A percentile compares a stretch with the other conserved stretches of the same genome.
Evolutionary conservation across 768 basidiomycete species (phyloP).

Genomic region (Leccinellum luteum): DNA sequence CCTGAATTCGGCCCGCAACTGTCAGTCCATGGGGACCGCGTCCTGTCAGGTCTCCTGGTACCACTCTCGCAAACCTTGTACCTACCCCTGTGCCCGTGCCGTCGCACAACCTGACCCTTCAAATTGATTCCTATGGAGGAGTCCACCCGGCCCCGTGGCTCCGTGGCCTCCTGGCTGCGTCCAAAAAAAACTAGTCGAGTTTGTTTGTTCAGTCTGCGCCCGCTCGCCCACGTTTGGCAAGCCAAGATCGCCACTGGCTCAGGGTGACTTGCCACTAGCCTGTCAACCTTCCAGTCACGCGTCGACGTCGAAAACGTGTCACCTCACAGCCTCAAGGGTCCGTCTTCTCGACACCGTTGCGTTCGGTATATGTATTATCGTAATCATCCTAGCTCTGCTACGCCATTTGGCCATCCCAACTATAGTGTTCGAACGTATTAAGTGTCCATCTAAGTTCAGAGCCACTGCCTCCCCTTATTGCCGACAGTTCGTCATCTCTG

Average conservation of each 20-base stretch:
- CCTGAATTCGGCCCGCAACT: slow-evolving; percentile 1
- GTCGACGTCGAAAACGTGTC: slow-evolving; percentile 32
- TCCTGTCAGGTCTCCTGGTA: slow-evolving; percentile 5
- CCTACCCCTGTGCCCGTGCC: slow-evolving; percentile 2
- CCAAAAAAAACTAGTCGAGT: slow-evolving; percentile 1
- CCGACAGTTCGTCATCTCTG: slow-evolving; percentile 61
- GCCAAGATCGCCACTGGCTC: slow-evolving; percentile 22
- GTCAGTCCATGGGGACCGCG: slow-evolving; percentile 7
- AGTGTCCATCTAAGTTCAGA: slow-evolving; percentile 72
- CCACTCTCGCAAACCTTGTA: slow-evolving; percentile 2
- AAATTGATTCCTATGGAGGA: slow-evolving; percentile 28
- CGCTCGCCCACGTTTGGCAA: slow-evolving; percentile 1
- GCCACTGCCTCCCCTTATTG: slow-evolving; percentile 38
- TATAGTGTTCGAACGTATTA: slow-evolving; percentile 64
- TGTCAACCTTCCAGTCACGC: neutral
- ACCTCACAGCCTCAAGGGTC: slow-evolving; percentile 13
- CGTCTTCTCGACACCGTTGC: slow-evolving; percentile 10
- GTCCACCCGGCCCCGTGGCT: slow-evolving; percentile 11
- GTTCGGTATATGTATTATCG: slow-evolving; percentile 9
- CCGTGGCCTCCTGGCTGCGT: slow-evolving; percentile 7
- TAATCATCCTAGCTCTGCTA: slow-evolving; percentile 3
- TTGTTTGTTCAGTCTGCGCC: neutral
- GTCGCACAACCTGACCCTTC: slow-evolving; percentile 12
- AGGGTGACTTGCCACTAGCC: neutral
- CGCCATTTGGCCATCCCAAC: slow-evolving; percentile 64